These are phyloP conservation scores for Cruciata laevipes DNA, from an alignment of 257 asterid species.

Conservation along the genomic window DNA sequence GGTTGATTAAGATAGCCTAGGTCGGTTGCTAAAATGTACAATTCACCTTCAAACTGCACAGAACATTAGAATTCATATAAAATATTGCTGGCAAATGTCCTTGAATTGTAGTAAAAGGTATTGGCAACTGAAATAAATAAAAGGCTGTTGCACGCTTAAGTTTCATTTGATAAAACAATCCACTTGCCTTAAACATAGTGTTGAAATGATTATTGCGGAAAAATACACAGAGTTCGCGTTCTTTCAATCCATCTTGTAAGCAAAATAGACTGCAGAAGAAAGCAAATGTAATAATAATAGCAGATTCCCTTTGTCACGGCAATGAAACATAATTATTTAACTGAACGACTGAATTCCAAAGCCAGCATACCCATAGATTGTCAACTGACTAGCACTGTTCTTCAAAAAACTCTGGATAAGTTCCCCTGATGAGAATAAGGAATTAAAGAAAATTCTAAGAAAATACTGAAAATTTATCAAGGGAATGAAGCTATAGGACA, in stretches of 20 bases:
- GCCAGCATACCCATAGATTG: slow-evolving; percentile 67
- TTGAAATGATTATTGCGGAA: slow-evolving; percentile 98
- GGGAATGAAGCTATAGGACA: slow-evolving; percentile 3
- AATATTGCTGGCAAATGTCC: not conserved
- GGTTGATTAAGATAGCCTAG: slow-evolving; percentile 87
- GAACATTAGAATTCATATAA: slow-evolving; percentile 19
- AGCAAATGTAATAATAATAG: slow-evolving; percentile 4
- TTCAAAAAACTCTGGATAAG: slow-evolving; percentile 57
- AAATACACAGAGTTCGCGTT: slow-evolving; percentile 85
- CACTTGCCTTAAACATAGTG: slow-evolving; percentile 71
- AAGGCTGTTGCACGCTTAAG: not conserved
- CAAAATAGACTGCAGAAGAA: slow-evolving; percentile 62
- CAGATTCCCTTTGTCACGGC: slow-evolving; percentile 22
- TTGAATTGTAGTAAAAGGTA: not conserved
- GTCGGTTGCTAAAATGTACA: slow-evolving; percentile 88
- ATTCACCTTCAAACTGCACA: slow-evolving; percentile 84
- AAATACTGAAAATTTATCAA: not conserved
- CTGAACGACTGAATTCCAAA: slow-evolving; percentile 14
- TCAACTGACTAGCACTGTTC: slow-evolving; percentile 92
- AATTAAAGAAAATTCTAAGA: slow-evolving; percentile 11
- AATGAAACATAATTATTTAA: slow-evolving; percentile 15
- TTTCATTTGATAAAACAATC: not conserved
- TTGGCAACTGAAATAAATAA: not conserved
- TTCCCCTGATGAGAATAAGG: slow-evolving; percentile 57
- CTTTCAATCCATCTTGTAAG: slow-evolving; percentile 84